Percentiles rank a stretch among this genome's conserved stretches.
Conservation (phyloP, 169 alveolate species). For the Perkinsus chesapeaki region DNA sequence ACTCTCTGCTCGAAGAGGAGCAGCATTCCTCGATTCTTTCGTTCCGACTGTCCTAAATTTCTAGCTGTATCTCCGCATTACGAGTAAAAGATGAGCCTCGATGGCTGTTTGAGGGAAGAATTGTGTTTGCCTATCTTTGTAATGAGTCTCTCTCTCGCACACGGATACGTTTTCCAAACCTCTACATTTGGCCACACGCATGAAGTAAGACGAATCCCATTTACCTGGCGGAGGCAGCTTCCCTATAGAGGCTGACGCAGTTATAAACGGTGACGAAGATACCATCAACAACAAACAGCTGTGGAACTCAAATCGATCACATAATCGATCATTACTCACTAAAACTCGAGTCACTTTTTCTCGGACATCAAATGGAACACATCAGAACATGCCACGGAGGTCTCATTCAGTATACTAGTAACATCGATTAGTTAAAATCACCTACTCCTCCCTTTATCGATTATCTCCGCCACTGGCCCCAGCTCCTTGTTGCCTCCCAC, state of each 20-base stretch:
- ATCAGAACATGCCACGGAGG: neutral
- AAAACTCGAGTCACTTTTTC: neutral
- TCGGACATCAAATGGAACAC: neutral
- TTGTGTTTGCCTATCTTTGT: too few relatives aligned
- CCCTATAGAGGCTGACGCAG: neutral
- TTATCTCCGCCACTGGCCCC: neutral
- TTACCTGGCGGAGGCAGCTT: neutral
- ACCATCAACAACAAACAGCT: neutral
- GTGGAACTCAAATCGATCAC: neutral
- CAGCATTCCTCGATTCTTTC: too few relatives aligned
- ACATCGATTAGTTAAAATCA: too few relatives aligned
- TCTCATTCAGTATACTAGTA: too few relatives aligned
- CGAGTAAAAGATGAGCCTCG: too few relatives aligned
- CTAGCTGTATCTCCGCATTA: too few relatives aligned
- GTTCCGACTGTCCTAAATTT: too few relatives aligned
- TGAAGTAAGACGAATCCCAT: neutral
- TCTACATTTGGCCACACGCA: too few relatives aligned
- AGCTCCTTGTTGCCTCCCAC: neutral
- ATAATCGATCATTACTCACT: neutral
- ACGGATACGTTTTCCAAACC: too few relatives aligned
- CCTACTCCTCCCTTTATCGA: neutral
- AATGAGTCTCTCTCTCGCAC: too few relatives aligned
- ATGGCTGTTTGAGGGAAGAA: too few relatives aligned
- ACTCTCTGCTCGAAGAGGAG: too few relatives aligned
- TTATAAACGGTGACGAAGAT: neutral